Base-by-base conservation (phyloP, 2,329 filamentous ascomycete species). In the Hawksworthiomyces lignivorus region DNA sequence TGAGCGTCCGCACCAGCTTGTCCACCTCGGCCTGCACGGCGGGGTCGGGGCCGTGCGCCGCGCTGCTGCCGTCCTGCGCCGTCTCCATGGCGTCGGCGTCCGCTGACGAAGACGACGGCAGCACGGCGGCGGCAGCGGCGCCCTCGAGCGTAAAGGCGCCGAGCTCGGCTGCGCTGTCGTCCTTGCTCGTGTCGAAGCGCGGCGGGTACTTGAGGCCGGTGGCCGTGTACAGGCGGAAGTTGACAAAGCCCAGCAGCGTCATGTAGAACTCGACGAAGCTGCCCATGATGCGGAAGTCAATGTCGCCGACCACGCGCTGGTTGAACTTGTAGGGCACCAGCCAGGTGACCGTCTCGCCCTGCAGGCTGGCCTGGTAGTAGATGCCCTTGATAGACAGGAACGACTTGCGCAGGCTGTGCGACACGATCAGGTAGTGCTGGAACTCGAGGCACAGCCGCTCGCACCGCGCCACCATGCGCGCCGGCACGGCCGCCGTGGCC, bases 201-300 rank as follows among this genome's bases (percentile, higher is more conserved):
- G 92, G 92, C 15, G 92, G 92, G 60, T 98, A 98, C 44, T 96
- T 87, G 48, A 98, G 69, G 8, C 92, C 92, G 49, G 94, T 72
- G 1, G 86, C 82, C 1, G 88, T 95, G 69, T 96, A 98, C 35
- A 98, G 73, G 50, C 87, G 75, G 72, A 88, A 98, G 72, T 98
- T 96, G 65, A 97, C 81, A 57, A 98, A 98, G 47, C 90, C 85
- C 17, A 98, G 72, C 12, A 98, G 74, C 5, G 90, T 97, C 56
- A 94, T 95, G 71, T 98, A 98, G 63, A 98, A 98, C 62, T 98
- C 90, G 51, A 98, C 82, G 59, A 98, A 98, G 5, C 92, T 98
- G 46, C 87, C 90, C 92, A 98, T 98, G 65, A 98, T 98, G 56
- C 92, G 77, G 69, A 96, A 98, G 63, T 98, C 92, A 50, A 98